These are phyloP conservation scores for Starmerella kuoi DNA, from an alignment of 805 yeast genomes.

Conservation along the genomic window DNA sequence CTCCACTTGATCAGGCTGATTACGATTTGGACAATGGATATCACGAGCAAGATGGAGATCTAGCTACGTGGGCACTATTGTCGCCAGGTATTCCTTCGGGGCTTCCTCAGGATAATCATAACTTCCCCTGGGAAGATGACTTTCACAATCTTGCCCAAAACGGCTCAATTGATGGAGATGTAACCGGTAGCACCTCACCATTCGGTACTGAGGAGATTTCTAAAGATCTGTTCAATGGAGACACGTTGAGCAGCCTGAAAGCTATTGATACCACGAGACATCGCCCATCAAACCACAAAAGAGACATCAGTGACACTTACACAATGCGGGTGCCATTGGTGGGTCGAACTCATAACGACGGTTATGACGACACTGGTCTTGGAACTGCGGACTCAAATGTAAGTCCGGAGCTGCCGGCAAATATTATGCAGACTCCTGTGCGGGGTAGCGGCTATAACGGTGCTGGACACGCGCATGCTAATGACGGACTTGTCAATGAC, in stretches of 20 bases:
- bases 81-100: not conserved
- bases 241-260: not conserved
- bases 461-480: not conserved
- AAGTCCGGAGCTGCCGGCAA: conserved; percentile 2
- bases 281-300: conserved; percentile 7
- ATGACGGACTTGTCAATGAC: conserved; percentile 3
- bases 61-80: not conserved
- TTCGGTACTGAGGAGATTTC: not conserved
- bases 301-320: conserved; percentile 17
- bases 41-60: not conserved
- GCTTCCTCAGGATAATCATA: not conserved
- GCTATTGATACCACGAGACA: not conserved
- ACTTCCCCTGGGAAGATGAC: conserved; percentile 6
- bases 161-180: not conserved
- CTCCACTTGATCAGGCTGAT: not conserved
- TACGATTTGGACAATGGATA: not conserved
- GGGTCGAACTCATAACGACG: conserved; percentile 7
- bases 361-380: not conserved
- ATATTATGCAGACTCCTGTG: conserved; percentile 14
- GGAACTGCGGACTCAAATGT: not conserved
- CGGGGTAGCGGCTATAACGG: conserved; percentile 3
- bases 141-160: not conserved
- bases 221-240: not conserved
- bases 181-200: not conserved
- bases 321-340: conserved; percentile 21